phyloP scores from a whole-genome alignment of 1,284 basidiomycete genomes.

The Hymenochaete sp. region DNA sequence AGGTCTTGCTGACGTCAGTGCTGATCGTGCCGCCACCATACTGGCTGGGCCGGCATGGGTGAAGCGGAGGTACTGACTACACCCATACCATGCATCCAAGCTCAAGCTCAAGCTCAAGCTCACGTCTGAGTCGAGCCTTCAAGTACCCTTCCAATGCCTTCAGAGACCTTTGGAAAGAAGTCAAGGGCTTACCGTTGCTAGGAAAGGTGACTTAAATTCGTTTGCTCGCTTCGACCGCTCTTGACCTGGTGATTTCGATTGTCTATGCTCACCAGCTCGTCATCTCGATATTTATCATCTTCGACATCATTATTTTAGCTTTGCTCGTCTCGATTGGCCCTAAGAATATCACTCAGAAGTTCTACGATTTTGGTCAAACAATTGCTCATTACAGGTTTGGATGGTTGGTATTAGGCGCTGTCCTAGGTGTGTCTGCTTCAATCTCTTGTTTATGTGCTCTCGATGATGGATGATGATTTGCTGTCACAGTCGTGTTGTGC shows the following conservation, averaged over 20 bases:
- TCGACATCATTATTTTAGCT: conserved; percentile 37
- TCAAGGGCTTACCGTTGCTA: conserved; percentile 36
- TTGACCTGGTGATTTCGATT: conserved; percentile 7
- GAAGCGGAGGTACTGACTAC: too few relatives aligned
- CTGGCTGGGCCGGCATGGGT: too few relatives aligned
- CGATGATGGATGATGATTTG: conserved; percentile 7
- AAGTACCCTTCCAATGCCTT: too few relatives aligned
- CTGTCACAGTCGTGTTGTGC: conserved; percentile 48
- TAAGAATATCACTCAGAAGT: conserved; percentile 53
- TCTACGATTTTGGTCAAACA: conserved; percentile 60
- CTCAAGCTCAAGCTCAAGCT: too few relatives aligned
- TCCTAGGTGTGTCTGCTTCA: conserved; percentile 38
- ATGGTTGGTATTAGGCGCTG: conserved; percentile 45
- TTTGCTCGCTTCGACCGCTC: conserved; percentile 6
- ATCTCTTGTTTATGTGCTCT: conserved; percentile 7
- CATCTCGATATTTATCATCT: conserved; percentile 37
- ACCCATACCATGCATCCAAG: too few relatives aligned
- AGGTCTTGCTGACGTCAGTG: too few relatives aligned
- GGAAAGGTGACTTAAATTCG: conserved; percentile 37
- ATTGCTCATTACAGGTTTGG: conserved; percentile 54
- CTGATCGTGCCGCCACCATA: too few relatives aligned
- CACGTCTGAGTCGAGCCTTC: too few relatives aligned
- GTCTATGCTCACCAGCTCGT: too few relatives aligned
- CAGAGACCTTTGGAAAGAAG: conserved; percentile 32
- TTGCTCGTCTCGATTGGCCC: conserved; percentile 50